Percentiles rank a stretch among this genome's conserved stretches.
Conservation (phyloP, 257 asterid species). For the Handroanthus guayacan region DNA sequence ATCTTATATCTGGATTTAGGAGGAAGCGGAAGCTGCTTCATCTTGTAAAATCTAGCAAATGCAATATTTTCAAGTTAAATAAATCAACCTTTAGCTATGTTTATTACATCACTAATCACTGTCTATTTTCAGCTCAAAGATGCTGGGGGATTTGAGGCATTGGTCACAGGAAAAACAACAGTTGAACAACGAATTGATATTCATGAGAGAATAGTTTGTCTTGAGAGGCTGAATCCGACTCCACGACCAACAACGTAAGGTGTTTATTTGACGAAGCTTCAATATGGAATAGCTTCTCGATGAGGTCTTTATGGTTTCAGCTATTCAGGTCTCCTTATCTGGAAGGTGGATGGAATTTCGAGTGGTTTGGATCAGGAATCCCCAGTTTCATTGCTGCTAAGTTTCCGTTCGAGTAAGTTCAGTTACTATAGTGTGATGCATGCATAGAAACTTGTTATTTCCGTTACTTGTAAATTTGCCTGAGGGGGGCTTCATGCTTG, state of each 20-base stretch:
- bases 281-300: conserved; percentile 34
- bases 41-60: neutral
- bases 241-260: conserved; percentile 94
- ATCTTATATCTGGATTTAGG: too few relatives aligned
- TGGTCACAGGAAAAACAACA: conserved; percentile 70
- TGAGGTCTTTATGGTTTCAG: conserved; percentile 43
- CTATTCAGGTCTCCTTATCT: conserved; percentile 73
- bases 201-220: conserved; percentile 74
- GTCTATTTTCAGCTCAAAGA: conserved; percentile 64
- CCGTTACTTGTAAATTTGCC: neutral
- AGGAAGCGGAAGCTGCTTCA: neutral
- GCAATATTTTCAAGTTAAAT: conserved; percentile 5
- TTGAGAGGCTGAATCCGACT: conserved; percentile 88
- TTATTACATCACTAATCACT: neutral
- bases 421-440: neutral
- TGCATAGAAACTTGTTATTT: neutral
- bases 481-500: too few relatives aligned
- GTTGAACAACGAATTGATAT: conserved; percentile 71
- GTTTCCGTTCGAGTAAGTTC: conserved; percentile 67
- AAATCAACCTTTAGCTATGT: neutral
- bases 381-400: conserved; percentile 70
- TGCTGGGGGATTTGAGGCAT: conserved; percentile 82
- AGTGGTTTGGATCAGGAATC: conserved; percentile 86
- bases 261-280: conserved; percentile 53
- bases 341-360: conserved; percentile 76